Evolutionary conservation across 2,329 filamentous ascomycete species (phyloP), one percentile per base, ranked within the genome.

Genomic region (Albifimbria verrucaria): DNA sequence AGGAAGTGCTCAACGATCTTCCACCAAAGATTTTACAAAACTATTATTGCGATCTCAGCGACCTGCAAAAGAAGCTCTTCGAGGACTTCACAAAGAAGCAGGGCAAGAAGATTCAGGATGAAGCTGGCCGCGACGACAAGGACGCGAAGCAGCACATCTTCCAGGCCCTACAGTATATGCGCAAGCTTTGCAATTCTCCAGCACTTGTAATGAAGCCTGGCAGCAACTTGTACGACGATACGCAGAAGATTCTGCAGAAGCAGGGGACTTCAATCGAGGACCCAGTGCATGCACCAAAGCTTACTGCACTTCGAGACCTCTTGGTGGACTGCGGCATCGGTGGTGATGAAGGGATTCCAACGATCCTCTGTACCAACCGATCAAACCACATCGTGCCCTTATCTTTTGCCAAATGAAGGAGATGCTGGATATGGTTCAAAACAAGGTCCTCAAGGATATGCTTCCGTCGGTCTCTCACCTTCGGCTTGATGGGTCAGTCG

Each of bases 391-490:
- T 68, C 90, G 94, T 44, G 95, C 94, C 1, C 83, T 99, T 24
- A 89, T 99, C 60, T 99, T 99, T 79, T 99, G 94, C 65, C 94
- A 99, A 70, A 97, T 99, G 91, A 99, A 99, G 74, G 94, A 99
- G 71, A 99, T 99, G 95, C 81, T 99, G 22, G 94, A 99, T 70
- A 97, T 99, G 84, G 95, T 99, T 2, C 92, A 97, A 68, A 91
- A 89, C 63, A 92, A 93, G 53, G 94, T 99, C 1, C 76, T 99
- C 39, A 91, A 90, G 69, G 88, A 89, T 65, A 81, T 97, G 73
- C 81, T 99, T n/a, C 94, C 94, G 1, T 89, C 88, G 0, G 92
- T 97, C 6, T 94, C 95, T 36, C 97, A 88, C 67, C 83, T 97
- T 53, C 89, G 95, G n/a, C 83, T 99, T 28, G 95, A 99, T 63